Base-by-base conservation (phyloP, 495 filamentous ascomycete genomes). In the Articulospora tetracladia region DNA sequence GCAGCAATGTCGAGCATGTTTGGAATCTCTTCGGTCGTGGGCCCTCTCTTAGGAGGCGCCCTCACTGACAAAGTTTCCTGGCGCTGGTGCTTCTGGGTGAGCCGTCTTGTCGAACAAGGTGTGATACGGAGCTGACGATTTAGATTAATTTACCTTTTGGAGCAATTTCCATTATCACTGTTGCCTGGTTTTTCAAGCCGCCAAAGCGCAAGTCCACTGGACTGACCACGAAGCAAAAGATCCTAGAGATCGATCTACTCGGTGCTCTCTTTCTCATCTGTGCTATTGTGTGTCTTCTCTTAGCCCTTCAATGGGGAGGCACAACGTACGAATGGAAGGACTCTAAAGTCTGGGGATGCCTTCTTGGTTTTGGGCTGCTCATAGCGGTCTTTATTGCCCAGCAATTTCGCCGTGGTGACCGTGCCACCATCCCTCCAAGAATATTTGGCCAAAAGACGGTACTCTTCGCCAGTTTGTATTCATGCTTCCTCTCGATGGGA, bases 1-100 rank as follows among this genome's bases (percentile, higher is more conserved):
- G 88, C 90, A 1, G 61, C 92, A 13, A 78, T 97, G 50, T 88
- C 88, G 2, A 85, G 79, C 54, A 93, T 93, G 83, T 67, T 61
- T 46, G 61, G 60, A 27, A 57, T 67, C 12, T 61, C 63, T 1
- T 63, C 66, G 25, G 73, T 79, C 0, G 46, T 71, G 8, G 82
- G 84, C 0, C 85, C 85, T 0, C 56, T 88, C 25, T 62, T 88
- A 22, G 84, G 85, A 49, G 87, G 87, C 24, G 77, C 79, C 0
- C 83, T 91, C 51, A 90, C 87, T 0, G 79, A 87, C 53, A 74
- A 82, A 44, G 70, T 82, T 15, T 74, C 75, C 10, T 86, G 82
- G 83, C 71, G 83, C 50, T 86, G 82, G 82, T 86, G 83, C 59
- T 83, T 82, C 67, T 80, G 64, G 61, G 56, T 63, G 54, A 48